Evolutionary conservation across 75 land plant genomes (phyloP), one percentile per base, ranked within the genome.

Genomic region (Adiantum capillusveneris): DNA sequence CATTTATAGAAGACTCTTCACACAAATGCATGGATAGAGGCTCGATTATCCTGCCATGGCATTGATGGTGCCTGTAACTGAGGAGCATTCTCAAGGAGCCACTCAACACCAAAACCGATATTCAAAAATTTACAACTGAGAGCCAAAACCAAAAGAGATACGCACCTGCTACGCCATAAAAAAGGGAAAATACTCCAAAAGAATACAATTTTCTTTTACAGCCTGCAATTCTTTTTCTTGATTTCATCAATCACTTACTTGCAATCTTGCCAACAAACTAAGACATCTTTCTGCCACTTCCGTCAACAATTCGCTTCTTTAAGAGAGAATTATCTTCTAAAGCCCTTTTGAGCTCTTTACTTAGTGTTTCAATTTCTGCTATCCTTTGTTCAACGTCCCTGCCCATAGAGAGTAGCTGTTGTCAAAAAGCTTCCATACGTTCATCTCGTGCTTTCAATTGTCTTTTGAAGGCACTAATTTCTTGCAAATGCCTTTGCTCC

Each of bases 381-480:
- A 79, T 65, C 6, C 73, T 50, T 31, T 68, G 25, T 51, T 85
- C 75, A 18, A 69, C 62, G 48, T 82, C 88, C 17, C 71, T 56
- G 67, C 84, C 89, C 85, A 69, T 60, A 68, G 69, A 71, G 28
- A 84, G 31, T 21, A 82, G 18, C 62, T 57, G 75, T 81, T 83
- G 74, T 21, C 67, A 67, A 22, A 65, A 70, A 31, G 66, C 79
- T 37, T 85, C 84, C 30, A 92, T 39, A 44, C 75, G 82, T 56
- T 92, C 95, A 45, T 88, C 90, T 68, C 76, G 82, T 14, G 76
- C 64, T 54, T 79, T 81, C 79, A 83, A 62, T 57, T 92, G 94
- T 29, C 84, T 78, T 30, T 79, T 75, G 66, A 88, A 85, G 29
- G 94, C 84, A 46, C 85, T 78, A 42, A 92, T 52, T 66, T 88